These are phyloP conservation scores for Lentinula sp. DNA, from an alignment of 768 basidiomycete genomes.

Conservation along the genomic window DNA sequence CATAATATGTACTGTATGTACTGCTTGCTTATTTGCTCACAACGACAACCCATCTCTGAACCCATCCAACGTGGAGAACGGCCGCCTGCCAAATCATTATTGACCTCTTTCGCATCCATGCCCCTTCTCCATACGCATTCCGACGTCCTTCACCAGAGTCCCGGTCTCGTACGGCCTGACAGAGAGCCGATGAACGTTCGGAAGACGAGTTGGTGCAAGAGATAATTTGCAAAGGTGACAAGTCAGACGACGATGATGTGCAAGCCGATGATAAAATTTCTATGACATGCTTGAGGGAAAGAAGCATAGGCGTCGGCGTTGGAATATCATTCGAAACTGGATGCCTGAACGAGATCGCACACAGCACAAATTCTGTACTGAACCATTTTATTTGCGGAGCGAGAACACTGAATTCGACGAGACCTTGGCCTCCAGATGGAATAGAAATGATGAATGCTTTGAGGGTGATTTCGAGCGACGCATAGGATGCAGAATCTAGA, in stretches of 20 bases:
- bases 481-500: conserved; percentile 10
- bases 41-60: not conserved
- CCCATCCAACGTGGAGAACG: not conserved
- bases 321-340: conserved; percentile 9
- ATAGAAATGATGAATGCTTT: conserved; percentile 13
- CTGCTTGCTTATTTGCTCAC: not conserved
- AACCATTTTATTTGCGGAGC: conserved; percentile 25
- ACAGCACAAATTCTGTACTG: conserved; percentile 31
- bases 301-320: conserved; percentile 31
- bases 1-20: no score
- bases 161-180: conserved; percentile 21
- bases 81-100: not conserved
- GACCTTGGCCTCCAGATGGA: conserved; percentile 12
- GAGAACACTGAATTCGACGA: conserved; percentile 32
- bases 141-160: conserved; percentile 20
- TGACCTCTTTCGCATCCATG: not conserved
- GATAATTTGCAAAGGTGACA: conserved; percentile 35
- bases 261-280: conserved; percentile 22
- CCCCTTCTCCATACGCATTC: conserved; percentile 30
- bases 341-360: conserved; percentile 37
- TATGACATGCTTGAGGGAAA: conserved; percentile 30
- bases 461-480: conserved; percentile 16
- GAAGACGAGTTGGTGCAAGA: conserved; percentile 17
- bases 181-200: conserved; percentile 16
- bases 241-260: conserved; percentile 21